Conservation (phyloP, 2,329 filamentous ascomycete genomes). For the Ascosphaera pollenicola region DNA sequence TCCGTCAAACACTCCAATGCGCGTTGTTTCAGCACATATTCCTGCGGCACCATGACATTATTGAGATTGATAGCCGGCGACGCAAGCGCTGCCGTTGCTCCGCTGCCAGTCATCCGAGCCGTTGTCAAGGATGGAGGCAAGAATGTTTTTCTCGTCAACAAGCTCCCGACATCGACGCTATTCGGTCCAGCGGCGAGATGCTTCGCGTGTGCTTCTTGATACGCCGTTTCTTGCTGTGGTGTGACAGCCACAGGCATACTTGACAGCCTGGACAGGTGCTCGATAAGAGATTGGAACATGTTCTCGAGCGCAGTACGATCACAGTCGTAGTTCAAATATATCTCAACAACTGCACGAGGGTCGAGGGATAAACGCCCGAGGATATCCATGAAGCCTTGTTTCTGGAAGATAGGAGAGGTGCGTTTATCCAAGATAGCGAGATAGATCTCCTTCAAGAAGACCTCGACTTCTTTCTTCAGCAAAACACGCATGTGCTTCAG, state of each 20-base stretch:
- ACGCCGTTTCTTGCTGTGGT: slow-evolving; percentile 59
- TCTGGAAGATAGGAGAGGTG: slow-evolving; percentile 71
- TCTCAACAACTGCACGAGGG: slow-evolving; percentile 72
- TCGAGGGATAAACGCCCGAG: slow-evolving; percentile 68
- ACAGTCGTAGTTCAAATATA: slow-evolving; percentile 96
- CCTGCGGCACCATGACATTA: slow-evolving; percentile 50
- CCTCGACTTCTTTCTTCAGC: slow-evolving; percentile 97
- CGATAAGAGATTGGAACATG: slow-evolving; percentile 84
- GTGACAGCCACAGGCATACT: slow-evolving; percentile 57
- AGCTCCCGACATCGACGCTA: background rate
- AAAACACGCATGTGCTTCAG: slow-evolving; percentile 79
- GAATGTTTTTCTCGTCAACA: slow-evolving; percentile 46
- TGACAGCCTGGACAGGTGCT: slow-evolving; percentile 75
- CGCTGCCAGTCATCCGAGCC: slow-evolving; percentile 40
- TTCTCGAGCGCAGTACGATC: slow-evolving; percentile 84
- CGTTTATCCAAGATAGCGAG: slow-evolving; percentile 73
- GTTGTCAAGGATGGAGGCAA: slow-evolving; percentile 75
- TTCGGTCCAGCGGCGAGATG: slow-evolving; percentile 12
- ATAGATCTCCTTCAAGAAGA: slow-evolving; percentile 96
- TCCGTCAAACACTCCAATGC: slow-evolving; percentile 77
- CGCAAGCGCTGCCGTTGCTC: slow-evolving; percentile 11
- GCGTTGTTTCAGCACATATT: slow-evolving; percentile 79
- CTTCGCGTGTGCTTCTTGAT: slow-evolving; percentile 53
- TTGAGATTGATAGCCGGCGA: slow-evolving; percentile 5
- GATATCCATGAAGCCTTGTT: slow-evolving; percentile 73